Evolutionary conservation across 768 basidiomycete species (phyloP).

Genomic region (Amyloporia xantha): DNA sequence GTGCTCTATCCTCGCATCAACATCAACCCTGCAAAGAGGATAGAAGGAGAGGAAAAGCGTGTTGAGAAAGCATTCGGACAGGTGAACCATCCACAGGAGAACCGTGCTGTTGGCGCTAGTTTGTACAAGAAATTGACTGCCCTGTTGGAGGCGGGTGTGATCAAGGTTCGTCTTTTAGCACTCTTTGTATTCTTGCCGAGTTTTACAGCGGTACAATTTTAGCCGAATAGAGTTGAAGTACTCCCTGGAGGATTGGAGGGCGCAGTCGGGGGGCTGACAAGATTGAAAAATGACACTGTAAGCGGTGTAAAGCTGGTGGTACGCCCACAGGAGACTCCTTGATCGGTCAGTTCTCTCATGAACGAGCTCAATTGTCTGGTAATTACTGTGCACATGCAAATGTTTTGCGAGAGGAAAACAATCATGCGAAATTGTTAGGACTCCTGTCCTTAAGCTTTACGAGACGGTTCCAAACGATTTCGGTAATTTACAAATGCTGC

Average conservation of each 20-base stretch:
- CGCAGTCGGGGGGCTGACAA: conserved; percentile 16
- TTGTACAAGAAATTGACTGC: conserved; percentile 13
- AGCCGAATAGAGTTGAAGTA: conserved; percentile 23
- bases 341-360: neutral
- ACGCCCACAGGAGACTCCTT: conserved; percentile 18
- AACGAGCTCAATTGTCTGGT: neutral
- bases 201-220: neutral
- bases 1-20: conserved; percentile 7
- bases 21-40: neutral
- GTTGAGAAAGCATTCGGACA: conserved; percentile 5
- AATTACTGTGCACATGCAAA: neutral
- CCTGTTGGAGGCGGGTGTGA: conserved; percentile 12
- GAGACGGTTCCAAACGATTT: too few species aligned
- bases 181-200: neutral
- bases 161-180: conserved; percentile 13
- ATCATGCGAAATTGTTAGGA: too few species aligned
- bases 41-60: conserved; percentile 6
- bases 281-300: conserved; percentile 15
- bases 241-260: conserved; percentile 20
- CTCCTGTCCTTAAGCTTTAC: too few species aligned
- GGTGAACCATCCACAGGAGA: conserved; percentile 7
- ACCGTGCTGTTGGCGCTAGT: conserved; percentile 8
- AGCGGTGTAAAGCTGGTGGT: conserved; percentile 22
- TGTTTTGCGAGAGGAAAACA: neutral
- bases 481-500: too few species aligned